Conservation (phyloP, 129 eudicot species). For the Tagetes erecta region DNA sequence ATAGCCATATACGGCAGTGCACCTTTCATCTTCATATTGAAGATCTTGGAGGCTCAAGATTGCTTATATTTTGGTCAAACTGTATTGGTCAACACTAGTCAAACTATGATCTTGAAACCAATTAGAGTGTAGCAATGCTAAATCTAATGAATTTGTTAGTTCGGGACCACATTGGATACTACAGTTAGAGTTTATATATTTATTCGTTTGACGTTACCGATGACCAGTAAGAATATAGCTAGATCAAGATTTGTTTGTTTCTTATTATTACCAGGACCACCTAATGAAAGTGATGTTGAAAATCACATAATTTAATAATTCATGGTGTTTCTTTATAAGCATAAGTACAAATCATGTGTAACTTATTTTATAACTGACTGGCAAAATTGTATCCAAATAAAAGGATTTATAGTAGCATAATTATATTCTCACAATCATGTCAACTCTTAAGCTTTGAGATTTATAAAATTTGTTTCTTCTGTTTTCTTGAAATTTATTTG, state of each 20-base stretch:
- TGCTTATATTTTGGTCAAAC: slow-evolving; percentile 22
- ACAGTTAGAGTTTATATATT: background rate
- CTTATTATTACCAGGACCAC: slow-evolving; percentile 17
- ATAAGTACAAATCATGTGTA: background rate
- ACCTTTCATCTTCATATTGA: slow-evolving; percentile 29
- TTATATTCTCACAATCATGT: no score
- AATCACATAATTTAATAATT: slow-evolving; percentile 5
- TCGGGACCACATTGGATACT: slow-evolving; percentile 16
- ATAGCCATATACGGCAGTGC: slow-evolving; percentile 51
- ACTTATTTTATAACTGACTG: background rate
- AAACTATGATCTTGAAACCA: background rate
- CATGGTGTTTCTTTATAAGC: background rate
- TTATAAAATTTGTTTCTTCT: background rate
- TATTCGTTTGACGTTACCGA: background rate
- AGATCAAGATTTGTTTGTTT: background rate
- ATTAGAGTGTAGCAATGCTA: background rate
- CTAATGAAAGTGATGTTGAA: slow-evolving; percentile 1
- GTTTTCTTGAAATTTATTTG: background rate
- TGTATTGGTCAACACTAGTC: background rate
- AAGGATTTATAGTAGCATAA: background rate
- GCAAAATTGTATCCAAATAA: background rate
- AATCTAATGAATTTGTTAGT: background rate
- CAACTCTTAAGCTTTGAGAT: background rate
- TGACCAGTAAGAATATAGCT: background rate
- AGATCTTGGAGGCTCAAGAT: slow-evolving; percentile 19